These are phyloP conservation scores for Starmera quercuum DNA, from an alignment of 805 yeast genomes.

Conservation along the genomic window DNA sequence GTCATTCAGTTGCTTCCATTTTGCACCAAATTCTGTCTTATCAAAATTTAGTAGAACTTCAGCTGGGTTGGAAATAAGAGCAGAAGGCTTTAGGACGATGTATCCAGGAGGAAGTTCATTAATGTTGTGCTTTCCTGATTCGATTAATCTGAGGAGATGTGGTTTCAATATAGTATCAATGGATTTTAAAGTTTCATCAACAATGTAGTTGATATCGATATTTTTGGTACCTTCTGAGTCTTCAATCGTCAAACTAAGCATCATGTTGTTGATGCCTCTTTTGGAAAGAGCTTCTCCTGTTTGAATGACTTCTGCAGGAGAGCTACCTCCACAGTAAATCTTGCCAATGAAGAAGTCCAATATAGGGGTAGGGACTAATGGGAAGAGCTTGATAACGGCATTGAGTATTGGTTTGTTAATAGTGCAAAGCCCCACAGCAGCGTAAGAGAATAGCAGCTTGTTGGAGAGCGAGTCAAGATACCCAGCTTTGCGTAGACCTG, in stretches of 20 bases:
- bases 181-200: slow-evolving; percentile 57
- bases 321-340: slow-evolving; percentile 88
- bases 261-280: slow-evolving; percentile 87
- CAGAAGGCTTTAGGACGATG: slow-evolving; percentile 91
- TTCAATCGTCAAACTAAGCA: slow-evolving; percentile 90
- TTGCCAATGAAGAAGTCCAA: slow-evolving; percentile 71
- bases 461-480: slow-evolving; percentile 48
- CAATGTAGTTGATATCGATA: slow-evolving; percentile 49
- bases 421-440: slow-evolving; percentile 65
- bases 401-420: slow-evolving; percentile 55
- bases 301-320: slow-evolving; percentile 54
- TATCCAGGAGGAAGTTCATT: slow-evolving; percentile 83
- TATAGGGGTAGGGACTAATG: slow-evolving; percentile 64
- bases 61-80: slow-evolving; percentile 72
- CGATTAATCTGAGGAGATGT: slow-evolving; percentile 55
- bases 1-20: slow-evolving; percentile 52
- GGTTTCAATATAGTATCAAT: slow-evolving; percentile 63
- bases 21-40: slow-evolving; percentile 40
- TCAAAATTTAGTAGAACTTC: slow-evolving; percentile 56
- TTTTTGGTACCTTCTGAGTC: slow-evolving; percentile 76
- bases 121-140: slow-evolving; percentile 31
- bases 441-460: slow-evolving; percentile 53
- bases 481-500: slow-evolving; percentile 2
- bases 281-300: slow-evolving; percentile 62
- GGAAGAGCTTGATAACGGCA: slow-evolving; percentile 57